Evolutionary conservation across 345 rosid genomes (phyloP).

Genomic region (Orychophragmus violaceus): DNA sequence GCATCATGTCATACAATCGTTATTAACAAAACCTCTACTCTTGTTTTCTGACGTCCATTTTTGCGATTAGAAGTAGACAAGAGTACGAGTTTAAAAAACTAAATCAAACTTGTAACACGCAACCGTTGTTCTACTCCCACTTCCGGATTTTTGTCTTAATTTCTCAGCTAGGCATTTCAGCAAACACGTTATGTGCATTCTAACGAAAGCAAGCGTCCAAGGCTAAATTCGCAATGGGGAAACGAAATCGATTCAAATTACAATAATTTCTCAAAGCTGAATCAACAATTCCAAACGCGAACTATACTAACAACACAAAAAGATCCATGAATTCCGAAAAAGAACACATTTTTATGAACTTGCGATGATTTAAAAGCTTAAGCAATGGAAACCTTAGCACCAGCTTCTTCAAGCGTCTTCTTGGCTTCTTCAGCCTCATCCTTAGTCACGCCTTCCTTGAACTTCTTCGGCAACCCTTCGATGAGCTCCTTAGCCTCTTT

Average conservation of each 20-base stretch:
- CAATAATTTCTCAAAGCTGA: slow-evolving; percentile 13
- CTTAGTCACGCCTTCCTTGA: slow-evolving; percentile 62
- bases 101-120: neutral
- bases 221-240: neutral
- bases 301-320: neutral
- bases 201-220: neutral
- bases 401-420: slow-evolving; percentile 78
- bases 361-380: slow-evolving; percentile 20
- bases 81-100: neutral
- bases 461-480: slow-evolving; percentile 82
- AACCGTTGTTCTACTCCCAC: neutral
- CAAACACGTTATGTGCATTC: slow-evolving; percentile 20
- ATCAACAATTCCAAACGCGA: slow-evolving; percentile 14
- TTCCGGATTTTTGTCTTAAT: too few relatives aligned
- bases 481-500: slow-evolving; percentile 80
- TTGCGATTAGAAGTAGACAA: neutral
- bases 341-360: neutral
- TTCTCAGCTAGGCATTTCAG: slow-evolving; percentile 15
- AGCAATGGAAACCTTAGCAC: slow-evolving; percentile 52
- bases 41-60: neutral
- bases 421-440: slow-evolving; percentile 81
- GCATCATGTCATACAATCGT: neutral
- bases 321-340: neutral
- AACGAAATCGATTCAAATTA: slow-evolving; percentile 11
- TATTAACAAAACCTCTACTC: neutral